A percentile compares a stretch with the other conserved stretches of the same genome.
Conservation (phyloP, 805 yeast species). For the Blastobotrys robertii region DNA sequence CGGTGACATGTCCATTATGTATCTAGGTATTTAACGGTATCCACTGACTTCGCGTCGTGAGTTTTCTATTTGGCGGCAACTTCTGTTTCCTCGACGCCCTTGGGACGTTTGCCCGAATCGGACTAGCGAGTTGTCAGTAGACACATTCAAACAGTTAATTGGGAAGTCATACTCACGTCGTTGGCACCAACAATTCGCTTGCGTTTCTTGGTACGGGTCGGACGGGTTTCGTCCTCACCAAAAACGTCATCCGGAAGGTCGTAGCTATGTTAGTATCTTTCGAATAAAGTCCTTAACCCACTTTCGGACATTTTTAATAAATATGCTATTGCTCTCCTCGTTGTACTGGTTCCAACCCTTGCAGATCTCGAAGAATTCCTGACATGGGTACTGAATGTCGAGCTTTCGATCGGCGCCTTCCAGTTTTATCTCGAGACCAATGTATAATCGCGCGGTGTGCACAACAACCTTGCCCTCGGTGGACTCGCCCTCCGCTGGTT, state of each 20-base stretch:
- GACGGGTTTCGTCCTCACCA: slow-evolving; percentile 67
- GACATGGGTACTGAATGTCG: slow-evolving; percentile 82
- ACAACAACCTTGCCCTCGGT: slow-evolving; percentile 27
- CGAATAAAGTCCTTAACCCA: slow-evolving; percentile 15
- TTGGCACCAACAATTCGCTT: slow-evolving; percentile 27
- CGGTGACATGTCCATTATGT: too few species aligned
- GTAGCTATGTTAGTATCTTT: slow-evolving; percentile 6
- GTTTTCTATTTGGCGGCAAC: too few species aligned
- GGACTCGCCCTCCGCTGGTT: slow-evolving; percentile 21
- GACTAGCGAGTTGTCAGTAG: too few species aligned
- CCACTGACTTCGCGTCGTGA: too few species aligned
- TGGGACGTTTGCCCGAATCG: too few species aligned
- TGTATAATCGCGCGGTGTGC: slow-evolving; percentile 64
- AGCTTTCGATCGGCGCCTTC: slow-evolving; percentile 40
- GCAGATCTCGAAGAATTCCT: slow-evolving; percentile 77
- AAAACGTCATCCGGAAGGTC: slow-evolving; percentile 83
- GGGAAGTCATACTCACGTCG: too few species aligned
- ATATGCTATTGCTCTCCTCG: slow-evolving; percentile 47
- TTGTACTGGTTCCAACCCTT: slow-evolving; percentile 62
- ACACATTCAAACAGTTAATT: too few species aligned
- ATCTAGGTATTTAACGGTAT: too few species aligned
- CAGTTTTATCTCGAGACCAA: slow-evolving; percentile 58
- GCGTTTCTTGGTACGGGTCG: slow-evolving; percentile 45
- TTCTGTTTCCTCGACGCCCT: too few species aligned
- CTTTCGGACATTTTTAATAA: slow-evolving; percentile 63